Conservation (phyloP, 2,329 filamentous ascomycete genomes). For the Clonostachys chloroleuca region DNA sequence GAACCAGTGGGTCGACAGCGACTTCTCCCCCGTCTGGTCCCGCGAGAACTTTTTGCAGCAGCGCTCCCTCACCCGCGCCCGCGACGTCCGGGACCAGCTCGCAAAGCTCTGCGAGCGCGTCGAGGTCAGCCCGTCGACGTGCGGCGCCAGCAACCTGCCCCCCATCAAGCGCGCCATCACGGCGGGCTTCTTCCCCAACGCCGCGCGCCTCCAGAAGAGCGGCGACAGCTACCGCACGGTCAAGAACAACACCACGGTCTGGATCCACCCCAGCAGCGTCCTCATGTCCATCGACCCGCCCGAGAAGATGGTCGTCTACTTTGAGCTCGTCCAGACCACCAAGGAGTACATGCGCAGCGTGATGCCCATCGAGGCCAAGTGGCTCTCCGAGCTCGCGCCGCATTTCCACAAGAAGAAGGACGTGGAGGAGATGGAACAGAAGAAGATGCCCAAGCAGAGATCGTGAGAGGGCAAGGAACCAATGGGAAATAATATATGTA, state of each 20-base stretch:
- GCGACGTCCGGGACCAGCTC: constrained; percentile 90
- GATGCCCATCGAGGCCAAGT: constrained; percentile 78
- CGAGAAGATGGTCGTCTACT: constrained; percentile 80
- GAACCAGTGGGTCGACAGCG: constrained; percentile 91
- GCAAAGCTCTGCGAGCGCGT: constrained; percentile 90
- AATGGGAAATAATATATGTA: constrained; percentile 8
- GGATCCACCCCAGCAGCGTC: constrained; percentile 85
- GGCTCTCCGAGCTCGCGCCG: constrained; percentile 85
- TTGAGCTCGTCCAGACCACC: constrained; percentile 74
- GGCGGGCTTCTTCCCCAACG: constrained; percentile 92
- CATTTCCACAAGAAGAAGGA: constrained; percentile 95
- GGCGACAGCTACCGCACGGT: constrained; percentile 89
- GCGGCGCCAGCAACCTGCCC: constrained; percentile 62
- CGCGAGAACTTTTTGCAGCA: constrained; percentile 94
- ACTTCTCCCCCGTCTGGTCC: constrained; percentile 84
- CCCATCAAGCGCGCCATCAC: constrained; percentile 87
- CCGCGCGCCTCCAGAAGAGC: constrained; percentile 74
- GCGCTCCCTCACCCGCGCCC: constrained; percentile 78
- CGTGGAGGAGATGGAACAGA: constrained; percentile 75
- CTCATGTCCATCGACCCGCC: constrained; percentile 74
- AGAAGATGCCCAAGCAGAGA: constrained; percentile 45
- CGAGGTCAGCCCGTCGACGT: constrained; percentile 70
- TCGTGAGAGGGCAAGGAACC: constrained; percentile 9
- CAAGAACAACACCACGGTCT: constrained; percentile 84
- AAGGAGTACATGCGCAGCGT: constrained; percentile 93